Conservation (phyloP, 1,284 basidiomycete genomes). For the Earliella scabrosa region DNA sequence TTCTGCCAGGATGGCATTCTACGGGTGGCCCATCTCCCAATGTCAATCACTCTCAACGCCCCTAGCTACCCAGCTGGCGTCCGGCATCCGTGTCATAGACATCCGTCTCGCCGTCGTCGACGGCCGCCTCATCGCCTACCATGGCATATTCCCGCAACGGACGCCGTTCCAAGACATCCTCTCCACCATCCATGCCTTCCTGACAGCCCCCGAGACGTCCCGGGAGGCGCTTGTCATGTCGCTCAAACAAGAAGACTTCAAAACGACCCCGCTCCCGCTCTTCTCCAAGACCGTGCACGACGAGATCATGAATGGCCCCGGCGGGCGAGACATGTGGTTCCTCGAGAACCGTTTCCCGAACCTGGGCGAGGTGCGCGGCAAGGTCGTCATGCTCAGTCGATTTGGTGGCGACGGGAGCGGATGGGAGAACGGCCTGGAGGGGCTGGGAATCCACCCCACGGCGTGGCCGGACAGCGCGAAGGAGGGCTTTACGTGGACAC, state of each 20-base stretch:
- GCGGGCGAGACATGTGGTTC: slow-evolving; percentile 75
- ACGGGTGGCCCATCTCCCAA: slow-evolving; percentile 81
- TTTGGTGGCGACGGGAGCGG: slow-evolving; percentile 71
- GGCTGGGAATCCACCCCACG: slow-evolving; percentile 81
- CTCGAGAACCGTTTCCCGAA: slow-evolving; percentile 77
- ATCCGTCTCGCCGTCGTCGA: slow-evolving; percentile 76
- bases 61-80: slow-evolving; percentile 60
- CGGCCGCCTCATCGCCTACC: slow-evolving; percentile 72
- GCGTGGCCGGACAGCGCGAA: slow-evolving; percentile 80
- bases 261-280: slow-evolving; percentile 42
- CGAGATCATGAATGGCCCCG: slow-evolving; percentile 61
- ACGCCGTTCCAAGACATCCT: slow-evolving; percentile 71
- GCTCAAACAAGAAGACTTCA: slow-evolving; percentile 83
- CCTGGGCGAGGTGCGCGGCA: slow-evolving; percentile 83
- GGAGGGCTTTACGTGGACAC: slow-evolving; percentile 76
- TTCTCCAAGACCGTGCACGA: slow-evolving; percentile 73
- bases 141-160: slow-evolving; percentile 75
- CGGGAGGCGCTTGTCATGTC: slow-evolving; percentile 82
- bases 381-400: slow-evolving; percentile 81
- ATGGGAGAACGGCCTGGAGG: slow-evolving; percentile 69
- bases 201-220: slow-evolving; percentile 56
- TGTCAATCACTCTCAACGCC: slow-evolving; percentile 64
- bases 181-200: slow-evolving; percentile 62
- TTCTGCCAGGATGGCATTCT: slow-evolving; percentile 67
- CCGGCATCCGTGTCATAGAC: slow-evolving; percentile 81